Percentiles rank a stretch among this genome's conserved stretches.
Evolutionary conservation across 805 yeast genomes (phyloP).

Genomic region (Nadsonia fulvescens): DNA sequence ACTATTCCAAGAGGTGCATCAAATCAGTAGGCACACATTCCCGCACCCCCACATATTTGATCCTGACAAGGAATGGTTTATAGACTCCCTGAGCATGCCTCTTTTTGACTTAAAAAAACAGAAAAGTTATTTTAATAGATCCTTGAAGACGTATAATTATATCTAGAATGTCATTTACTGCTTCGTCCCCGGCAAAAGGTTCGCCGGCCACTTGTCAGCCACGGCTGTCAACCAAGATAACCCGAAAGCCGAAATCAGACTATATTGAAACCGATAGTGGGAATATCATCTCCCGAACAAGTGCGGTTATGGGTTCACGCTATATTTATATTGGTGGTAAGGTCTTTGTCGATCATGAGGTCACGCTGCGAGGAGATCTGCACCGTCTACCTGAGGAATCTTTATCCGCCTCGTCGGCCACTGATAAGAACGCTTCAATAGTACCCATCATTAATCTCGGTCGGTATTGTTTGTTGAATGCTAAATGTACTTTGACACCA

Average conservation of each 20-base stretch:
- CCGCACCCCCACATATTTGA: too few species aligned
- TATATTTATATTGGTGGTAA: constrained; percentile 22
- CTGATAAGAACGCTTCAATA: constrained; percentile 14
- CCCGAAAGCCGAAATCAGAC: constrained; percentile 1
- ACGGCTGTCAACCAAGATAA: neutral
- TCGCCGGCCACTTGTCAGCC: neutral
- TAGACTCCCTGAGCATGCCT: too few species aligned
- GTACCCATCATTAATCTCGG: constrained; percentile 1
- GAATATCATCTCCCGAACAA: constrained; percentile 18
- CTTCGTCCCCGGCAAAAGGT: neutral
- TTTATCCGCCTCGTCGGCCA: constrained; percentile 22
- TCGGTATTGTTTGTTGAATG: neutral
- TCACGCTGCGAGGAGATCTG: constrained; percentile 20
- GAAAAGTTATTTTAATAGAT: neutral
- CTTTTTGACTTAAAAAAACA: too few species aligned
- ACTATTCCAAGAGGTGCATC: too few species aligned
- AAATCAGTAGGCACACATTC: too few species aligned
- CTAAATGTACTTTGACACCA: constrained; percentile 15
- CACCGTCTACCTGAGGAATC: constrained; percentile 12
- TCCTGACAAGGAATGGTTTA: too few species aligned
- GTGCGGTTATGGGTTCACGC: constrained; percentile 20
- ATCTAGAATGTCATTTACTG: neutral
- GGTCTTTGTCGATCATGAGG: constrained; percentile 17
- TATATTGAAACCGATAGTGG: constrained; percentile 17
- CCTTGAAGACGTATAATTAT: neutral